phyloP scores from a whole-genome alignment of 176 grass and related monocot species.

The Secale cereale region DNA sequence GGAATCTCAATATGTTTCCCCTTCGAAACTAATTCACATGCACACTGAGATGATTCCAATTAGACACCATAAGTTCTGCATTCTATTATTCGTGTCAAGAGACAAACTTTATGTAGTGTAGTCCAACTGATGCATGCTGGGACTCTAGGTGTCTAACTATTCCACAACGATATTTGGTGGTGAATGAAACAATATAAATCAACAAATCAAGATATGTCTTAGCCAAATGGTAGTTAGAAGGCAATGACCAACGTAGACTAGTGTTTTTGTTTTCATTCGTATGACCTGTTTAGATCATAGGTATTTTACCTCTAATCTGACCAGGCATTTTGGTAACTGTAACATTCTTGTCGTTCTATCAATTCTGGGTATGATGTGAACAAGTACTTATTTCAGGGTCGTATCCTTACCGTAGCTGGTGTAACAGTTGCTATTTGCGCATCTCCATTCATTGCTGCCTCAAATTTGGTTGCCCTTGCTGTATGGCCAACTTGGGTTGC shows the following conservation, averaged over 20 bases:
- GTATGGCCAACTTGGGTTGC: slow-evolving; percentile 81
- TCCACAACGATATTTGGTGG: not conserved
- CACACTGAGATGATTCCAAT: not conserved
- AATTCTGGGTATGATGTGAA: not conserved
- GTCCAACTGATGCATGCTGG: not conserved
- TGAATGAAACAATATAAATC: not conserved
- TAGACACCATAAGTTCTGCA: not conserved
- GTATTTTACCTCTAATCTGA: not conserved
- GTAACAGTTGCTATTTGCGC: slow-evolving; percentile 81
- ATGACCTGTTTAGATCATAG: not conserved
- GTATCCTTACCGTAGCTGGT: slow-evolving; percentile 82
- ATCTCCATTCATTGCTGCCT: slow-evolving; percentile 65
- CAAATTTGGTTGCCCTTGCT: slow-evolving; percentile 85
- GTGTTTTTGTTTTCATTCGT: not conserved
- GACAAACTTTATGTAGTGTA: not conserved
- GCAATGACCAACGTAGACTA: not conserved
- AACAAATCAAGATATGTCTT: not conserved
- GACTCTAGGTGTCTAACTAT: not conserved
- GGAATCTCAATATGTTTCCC: not conserved
- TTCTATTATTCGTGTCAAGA: not conserved
- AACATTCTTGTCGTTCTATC: not conserved
- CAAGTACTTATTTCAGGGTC: slow-evolving; percentile 60
- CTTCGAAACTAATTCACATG: not conserved
- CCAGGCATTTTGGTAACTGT: not conserved
- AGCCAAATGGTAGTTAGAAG: not conserved